These are phyloP conservation scores for Beauveria scarabaeidicola DNA, from an alignment of 2,329 filamentous ascomycete species.

Conservation along the genomic window DNA sequence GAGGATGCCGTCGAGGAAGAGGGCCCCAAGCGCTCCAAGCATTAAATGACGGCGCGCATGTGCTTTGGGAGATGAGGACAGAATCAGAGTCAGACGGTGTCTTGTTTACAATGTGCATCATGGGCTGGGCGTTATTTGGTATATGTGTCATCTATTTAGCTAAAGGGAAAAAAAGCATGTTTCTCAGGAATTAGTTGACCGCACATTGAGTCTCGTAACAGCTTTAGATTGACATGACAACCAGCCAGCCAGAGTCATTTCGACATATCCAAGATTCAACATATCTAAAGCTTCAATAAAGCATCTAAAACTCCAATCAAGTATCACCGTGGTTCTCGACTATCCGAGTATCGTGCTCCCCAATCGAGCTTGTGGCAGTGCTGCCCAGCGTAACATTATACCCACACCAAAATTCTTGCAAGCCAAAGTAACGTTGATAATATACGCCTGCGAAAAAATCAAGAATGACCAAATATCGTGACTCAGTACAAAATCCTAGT, in stretches of 20 bases:
- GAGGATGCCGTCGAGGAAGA: conserved; percentile 24
- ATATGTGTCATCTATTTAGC: neutral
- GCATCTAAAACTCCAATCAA: neutral
- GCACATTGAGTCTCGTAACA: neutral
- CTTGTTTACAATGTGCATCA: conserved; percentile 4
- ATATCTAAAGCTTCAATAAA: neutral
- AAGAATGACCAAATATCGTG: neutral
- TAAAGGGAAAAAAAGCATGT: neutral
- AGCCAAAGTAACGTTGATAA: neutral
- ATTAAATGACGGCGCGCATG: conserved; percentile 16
- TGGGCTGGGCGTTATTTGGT: conserved; percentile 10
- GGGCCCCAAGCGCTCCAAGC: conserved; percentile 30
- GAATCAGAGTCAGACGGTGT: neutral
- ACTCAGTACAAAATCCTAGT: neutral
- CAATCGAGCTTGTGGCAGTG: neutral
- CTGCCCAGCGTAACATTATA: neutral
- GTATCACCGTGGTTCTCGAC: no score
- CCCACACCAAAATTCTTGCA: no score
- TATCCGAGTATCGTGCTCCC: no score
- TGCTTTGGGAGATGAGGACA: neutral
- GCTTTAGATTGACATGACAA: neutral
- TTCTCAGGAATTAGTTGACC: neutral
- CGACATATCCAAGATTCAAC: neutral
- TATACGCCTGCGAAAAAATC: neutral
- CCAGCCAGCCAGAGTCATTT: neutral